Conservation (phyloP, 768 basidiomycete species). For the Leccinum fibrillosum region DNA sequence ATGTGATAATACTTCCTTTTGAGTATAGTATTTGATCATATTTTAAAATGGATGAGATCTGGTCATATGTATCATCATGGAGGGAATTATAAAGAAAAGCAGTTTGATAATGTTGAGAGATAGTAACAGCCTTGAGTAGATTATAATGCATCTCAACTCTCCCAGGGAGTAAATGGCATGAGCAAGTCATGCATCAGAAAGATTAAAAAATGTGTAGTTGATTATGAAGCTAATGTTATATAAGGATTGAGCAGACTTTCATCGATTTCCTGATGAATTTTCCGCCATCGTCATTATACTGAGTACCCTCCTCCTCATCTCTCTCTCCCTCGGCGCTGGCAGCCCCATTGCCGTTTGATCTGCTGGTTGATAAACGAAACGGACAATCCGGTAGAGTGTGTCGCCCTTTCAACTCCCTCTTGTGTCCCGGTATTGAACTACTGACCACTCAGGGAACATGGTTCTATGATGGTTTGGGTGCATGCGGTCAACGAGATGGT, state of each 20-base stretch:
- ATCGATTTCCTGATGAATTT: not conserved
- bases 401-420: not conserved
- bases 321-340: slow-evolving; percentile 41
- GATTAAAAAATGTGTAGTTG: not conserved
- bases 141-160: not conserved
- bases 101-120: too few species aligned
- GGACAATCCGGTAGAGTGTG: slow-evolving; percentile 48
- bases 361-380: slow-evolving; percentile 49
- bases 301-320: slow-evolving; percentile 41
- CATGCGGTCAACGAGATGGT: slow-evolving; percentile 55
- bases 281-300: slow-evolving; percentile 35
- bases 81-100: too few species aligned
- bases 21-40: too few species aligned
- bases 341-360: slow-evolving; percentile 29
- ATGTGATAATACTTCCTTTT: too few species aligned
- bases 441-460: slow-evolving; percentile 55
- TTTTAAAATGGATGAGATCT: too few species aligned
- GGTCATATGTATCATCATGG: too few species aligned
- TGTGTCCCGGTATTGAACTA: slow-evolving; percentile 2
- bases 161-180: not conserved
- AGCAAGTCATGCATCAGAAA: not conserved
- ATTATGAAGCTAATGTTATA: not conserved
- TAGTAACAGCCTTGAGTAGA: not conserved
- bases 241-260: not conserved
- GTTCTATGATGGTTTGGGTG: slow-evolving; percentile 58